Evolutionary conservation across 1,139 yeast species (phyloP), one percentile per base, ranked within the genome.

Genomic region (Suhomyces anneliseae): DNA sequence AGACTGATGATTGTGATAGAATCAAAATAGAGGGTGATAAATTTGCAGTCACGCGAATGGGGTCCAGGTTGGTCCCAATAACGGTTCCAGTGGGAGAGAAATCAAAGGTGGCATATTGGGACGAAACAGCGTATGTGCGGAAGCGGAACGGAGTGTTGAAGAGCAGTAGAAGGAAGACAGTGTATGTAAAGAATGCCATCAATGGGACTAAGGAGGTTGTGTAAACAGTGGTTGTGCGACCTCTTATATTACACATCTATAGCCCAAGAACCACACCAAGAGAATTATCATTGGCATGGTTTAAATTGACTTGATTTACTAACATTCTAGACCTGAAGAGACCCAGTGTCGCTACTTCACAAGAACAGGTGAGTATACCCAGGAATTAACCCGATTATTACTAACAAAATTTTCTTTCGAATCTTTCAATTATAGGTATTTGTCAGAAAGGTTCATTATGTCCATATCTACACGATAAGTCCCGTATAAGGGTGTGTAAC

Each of bases 371-470:
- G 60, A 52, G 77, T 73, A 60, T 53, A 12, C 11, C 34, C 19
- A 7, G 27, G 8, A 24, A 39, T 34, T 27, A 34, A 38, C 37
- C 19, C 40, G 38, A 40, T 38, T 43, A 38, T 31, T 61, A 58
- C 63, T 57, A 57, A 60, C 45, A 39, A 35, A 40, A 40, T 37
- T 45, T 54, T 55, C 50, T 59, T 61, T 57, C 51, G 51, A 58
- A 54, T 54, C 59, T 59, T 59, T 60, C 54, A 51, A 53, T 37
- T 50, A 37, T 59, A 75, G 85, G 86, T 14, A 64, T 69, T 11
- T 85, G 90, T 61, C 66, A 68, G 48, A 75, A 76, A 58, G 86
- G 82, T 40, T 59, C 70, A 33, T 54, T 62, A 2, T 87, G 95
- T 62, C 71, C 69, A 33, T 84, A 75, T 57, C 60, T 60, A n/a